A percentile compares a stretch with the other conserved stretches of the same genome.
These are phyloP conservation scores for Ophiosphaerella korrae DNA, from an alignment of 2,329 filamentous ascomycete genomes.

Conservation along the genomic window DNA sequence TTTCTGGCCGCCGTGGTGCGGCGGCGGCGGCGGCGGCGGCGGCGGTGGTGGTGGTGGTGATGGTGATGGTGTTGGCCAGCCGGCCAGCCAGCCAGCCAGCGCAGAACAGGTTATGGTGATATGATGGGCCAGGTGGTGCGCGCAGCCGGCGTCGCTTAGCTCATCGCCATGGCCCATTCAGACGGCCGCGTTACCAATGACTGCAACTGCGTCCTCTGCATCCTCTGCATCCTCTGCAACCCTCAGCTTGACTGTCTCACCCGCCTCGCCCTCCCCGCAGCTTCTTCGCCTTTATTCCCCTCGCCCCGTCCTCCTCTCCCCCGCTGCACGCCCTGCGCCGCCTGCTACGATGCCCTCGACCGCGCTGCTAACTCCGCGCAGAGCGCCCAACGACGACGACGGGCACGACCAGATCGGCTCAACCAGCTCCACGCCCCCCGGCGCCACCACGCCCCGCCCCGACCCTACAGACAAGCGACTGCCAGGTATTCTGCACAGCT, in stretches of 20 bases:
- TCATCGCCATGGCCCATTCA: slow-evolving; percentile 5
- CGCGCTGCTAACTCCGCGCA: slow-evolving; percentile 44
- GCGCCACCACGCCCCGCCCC: slow-evolving; percentile 89
- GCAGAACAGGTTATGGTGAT: not conserved
- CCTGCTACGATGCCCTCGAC: slow-evolving; percentile 34
- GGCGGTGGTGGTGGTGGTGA: not conserved
- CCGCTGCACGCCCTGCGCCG: slow-evolving; percentile 12
- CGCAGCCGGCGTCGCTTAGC: slow-evolving; percentile 23
- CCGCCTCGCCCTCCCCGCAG: not conserved
- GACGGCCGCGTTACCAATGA: no score
- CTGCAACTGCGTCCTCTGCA: slow-evolving; percentile 11
- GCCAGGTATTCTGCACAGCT: slow-evolving; percentile 91
- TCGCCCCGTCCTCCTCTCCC: slow-evolving; percentile 6
- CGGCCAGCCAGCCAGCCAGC: no score
- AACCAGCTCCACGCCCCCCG: slow-evolving; percentile 82
- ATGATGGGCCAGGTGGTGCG: not conserved
- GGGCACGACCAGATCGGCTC: slow-evolving; percentile 77
- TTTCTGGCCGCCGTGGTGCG: slow-evolving; percentile 3
- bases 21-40: not conserved
- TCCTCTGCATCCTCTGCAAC: no score
- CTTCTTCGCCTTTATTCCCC: not conserved
- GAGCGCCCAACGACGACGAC: slow-evolving; percentile 67
- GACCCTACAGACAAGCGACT: slow-evolving; percentile 93
- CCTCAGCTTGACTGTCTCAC: slow-evolving; percentile 4
- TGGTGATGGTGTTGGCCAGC: not conserved